Evolutionary conservation across 345 rosid species (phyloP).

Genomic region (Salix udensis): DNA sequence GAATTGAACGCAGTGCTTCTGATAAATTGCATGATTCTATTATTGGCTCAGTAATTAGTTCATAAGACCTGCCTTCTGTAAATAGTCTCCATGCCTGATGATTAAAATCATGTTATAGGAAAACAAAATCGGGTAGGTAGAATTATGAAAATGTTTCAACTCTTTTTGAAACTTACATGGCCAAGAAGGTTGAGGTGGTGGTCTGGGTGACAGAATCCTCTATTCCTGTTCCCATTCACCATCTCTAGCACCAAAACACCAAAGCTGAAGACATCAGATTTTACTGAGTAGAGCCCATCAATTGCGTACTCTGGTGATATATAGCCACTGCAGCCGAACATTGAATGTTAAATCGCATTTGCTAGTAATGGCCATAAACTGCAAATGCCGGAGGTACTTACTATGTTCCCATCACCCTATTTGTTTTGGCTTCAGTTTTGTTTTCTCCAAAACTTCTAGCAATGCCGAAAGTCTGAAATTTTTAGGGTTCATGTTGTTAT

Average conservation of each 20-base stretch:
- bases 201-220: constrained; percentile 2
- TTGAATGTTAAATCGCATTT: background rate
- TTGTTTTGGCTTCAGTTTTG: background rate
- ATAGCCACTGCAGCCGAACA: constrained; percentile 1
- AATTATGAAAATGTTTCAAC: background rate
- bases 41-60: constrained; percentile 5
- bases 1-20: background rate
- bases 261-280: constrained; percentile 14
- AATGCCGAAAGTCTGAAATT: background rate
- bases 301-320: constrained; percentile 13
- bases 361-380: background rate
- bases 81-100: constrained; percentile 1
- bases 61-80: background rate
- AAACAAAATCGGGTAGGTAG: too few relatives aligned
- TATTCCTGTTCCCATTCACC: constrained; percentile 7
- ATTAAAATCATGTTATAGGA: background rate
- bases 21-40: background rate
- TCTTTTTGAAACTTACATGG: constrained; percentile 1
- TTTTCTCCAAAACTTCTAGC: background rate
- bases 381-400: background rate
- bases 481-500: background rate
- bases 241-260: constrained; percentile 5
- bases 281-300: constrained; percentile 2
- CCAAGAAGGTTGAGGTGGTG: constrained; percentile 17
- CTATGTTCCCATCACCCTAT: background rate